phyloP scores from a whole-genome alignment of 345 rosid genomes.

The Erucastrum elatum region DNA sequence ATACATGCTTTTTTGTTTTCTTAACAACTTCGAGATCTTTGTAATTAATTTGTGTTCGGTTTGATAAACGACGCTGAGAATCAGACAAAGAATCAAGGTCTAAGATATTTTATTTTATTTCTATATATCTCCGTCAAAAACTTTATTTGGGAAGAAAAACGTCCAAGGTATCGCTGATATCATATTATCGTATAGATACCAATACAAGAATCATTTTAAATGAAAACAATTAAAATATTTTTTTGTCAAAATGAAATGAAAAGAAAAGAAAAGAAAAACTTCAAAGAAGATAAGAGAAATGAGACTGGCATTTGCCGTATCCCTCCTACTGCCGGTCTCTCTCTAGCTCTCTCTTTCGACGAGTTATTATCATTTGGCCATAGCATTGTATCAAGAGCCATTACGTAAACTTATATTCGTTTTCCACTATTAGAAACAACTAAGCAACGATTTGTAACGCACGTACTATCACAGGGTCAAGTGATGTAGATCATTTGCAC shows the following conservation, averaged over 20 bases:
- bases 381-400: constrained; percentile 36
- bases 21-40: neutral
- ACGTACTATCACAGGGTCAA: neutral
- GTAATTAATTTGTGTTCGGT: neutral
- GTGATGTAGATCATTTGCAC: constrained; percentile 14
- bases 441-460: neutral
- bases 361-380: constrained; percentile 26
- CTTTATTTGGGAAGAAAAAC: neutral
- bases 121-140: neutral
- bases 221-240: neutral
- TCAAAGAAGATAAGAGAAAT: constrained; percentile 31
- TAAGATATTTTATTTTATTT: constrained; percentile 21
- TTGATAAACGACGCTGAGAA: neutral
- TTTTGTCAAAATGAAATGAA: neutral
- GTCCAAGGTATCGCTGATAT: constrained; percentile 19
- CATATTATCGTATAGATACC: neutral
- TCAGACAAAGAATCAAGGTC: constrained; percentile 1
- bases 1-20: neutral
- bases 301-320: constrained; percentile 30
- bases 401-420: constrained; percentile 13
- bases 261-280: neutral
- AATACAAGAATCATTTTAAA: neutral
- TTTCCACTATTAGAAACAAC: constrained; percentile 17
- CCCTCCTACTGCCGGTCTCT: constrained; percentile 22
- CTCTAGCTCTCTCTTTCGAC: constrained; percentile 23